Evolutionary conservation across 306 rosid genomes (phyloP), one percentile per base, ranked within the genome.

Genomic region (Castanea sativa): DNA sequence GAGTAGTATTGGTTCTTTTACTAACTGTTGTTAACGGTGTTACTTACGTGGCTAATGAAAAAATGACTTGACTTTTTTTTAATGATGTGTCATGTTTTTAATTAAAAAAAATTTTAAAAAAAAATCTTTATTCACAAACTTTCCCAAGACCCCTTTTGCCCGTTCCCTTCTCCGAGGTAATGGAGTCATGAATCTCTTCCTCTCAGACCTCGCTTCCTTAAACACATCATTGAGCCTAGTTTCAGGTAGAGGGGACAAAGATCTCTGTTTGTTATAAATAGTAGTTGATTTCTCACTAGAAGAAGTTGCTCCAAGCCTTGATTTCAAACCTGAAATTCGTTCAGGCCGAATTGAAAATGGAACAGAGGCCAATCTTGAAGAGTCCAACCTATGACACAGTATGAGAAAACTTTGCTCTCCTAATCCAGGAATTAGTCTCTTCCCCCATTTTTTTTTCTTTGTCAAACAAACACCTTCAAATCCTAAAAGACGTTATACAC

Each of bases 361-460:
- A 83, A 78, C 29, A 4, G 79, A 20, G 23, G 67, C 72, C 81
- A 87, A 74, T 77, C 84, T 90, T 6, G 91, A 80, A 53, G 94
- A 69, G 73, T 93, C 97, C 81, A 89, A 90, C 56, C 99, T 86
- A 80, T 96, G 97, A 93, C 76, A 91, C 90, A 0, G 98, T 93
- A 64, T 90, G 99, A n/a, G 99, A 89, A 77, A 80, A 96, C 19
- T 88, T 93, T 5, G 99, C 73, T 84, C 99, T 89, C 86, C 97
- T 80, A 53, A 96, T 74, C 99, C 99, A 96, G 5, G 99, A 96
- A 89, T 33, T 82, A 33, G 79, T 78, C 68, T 90, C 85, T 64
- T 91, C 92, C 15, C 74, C 96, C 98, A 96, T 96, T 76, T 63
- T 80, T 23, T 77, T 58, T 23, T 61, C 10, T n/a, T 18, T 32